Evolutionary conservation across 106 monocot genomes (phyloP).

Genomic region (Apostasia shenzhenica): DNA sequence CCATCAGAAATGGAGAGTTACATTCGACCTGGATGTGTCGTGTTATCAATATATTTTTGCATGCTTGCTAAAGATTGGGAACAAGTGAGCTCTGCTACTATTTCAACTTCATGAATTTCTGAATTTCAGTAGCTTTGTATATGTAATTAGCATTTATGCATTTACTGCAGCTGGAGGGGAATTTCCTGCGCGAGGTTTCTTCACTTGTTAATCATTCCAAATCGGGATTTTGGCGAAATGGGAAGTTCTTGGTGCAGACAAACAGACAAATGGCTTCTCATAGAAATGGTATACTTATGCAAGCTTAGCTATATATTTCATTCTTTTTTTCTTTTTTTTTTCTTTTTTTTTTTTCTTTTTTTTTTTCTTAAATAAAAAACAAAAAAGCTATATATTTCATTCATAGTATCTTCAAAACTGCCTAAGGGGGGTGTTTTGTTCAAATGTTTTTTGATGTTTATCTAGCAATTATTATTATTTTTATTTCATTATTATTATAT

Average conservation of each 20-base stretch:
- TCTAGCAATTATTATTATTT: too few species aligned
- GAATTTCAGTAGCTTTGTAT: not conserved
- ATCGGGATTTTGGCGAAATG: slow-evolving; percentile 77
- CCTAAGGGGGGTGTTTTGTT: too few species aligned
- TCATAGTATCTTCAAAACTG: not conserved
- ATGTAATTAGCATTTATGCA: not conserved
- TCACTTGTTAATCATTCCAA: slow-evolving; percentile 48
- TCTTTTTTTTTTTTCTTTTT: not conserved
- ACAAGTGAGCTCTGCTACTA: slow-evolving; percentile 28
- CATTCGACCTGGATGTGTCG: slow-evolving; percentile 92
- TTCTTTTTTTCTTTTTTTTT: not conserved
- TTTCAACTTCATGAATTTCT: not conserved
- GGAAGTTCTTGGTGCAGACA: slow-evolving; percentile 73
- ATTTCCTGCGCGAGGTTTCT: slow-evolving; percentile 46
- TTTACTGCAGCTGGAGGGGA: slow-evolving; percentile 62
- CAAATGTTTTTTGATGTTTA: too few species aligned
- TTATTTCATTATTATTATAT: too few species aligned
- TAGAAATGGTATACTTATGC: slow-evolving; percentile 60
- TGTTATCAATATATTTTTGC: slow-evolving; percentile 75
- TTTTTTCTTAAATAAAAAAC: too few species aligned
- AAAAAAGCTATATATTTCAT: not conserved
- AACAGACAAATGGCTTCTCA: slow-evolving; percentile 56
- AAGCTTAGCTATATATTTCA: not conserved
- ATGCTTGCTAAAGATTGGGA: slow-evolving; percentile 77
- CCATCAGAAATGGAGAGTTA: slow-evolving; percentile 97